Percentiles rank a stretch among this genome's conserved stretches.
phyloP scores from a whole-genome alignment of 495 filamentous ascomycete species.

The Margaritispora aquatica region DNA sequence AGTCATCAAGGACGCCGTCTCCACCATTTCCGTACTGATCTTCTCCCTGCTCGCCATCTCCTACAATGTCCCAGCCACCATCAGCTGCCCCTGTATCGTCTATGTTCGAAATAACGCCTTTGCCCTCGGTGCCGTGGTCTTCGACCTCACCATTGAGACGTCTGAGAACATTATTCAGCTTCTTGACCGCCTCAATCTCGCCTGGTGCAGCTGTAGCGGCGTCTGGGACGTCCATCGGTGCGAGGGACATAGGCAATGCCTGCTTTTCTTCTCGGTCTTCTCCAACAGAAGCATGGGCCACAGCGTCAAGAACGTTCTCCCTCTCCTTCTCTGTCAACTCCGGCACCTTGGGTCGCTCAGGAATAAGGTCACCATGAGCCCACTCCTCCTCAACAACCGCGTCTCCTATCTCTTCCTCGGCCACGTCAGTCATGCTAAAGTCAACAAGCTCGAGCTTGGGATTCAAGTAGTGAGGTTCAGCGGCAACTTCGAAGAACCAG shows the following conservation, averaged over 20 bases:
- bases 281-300: too few relatives aligned
- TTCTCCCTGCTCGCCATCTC: not conserved
- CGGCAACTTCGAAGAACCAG: constrained; percentile 38
- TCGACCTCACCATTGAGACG: not conserved
- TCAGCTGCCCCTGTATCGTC: too few relatives aligned
- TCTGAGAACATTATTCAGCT: not conserved
- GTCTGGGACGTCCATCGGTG: not conserved
- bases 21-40: not conserved
- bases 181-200: not conserved
- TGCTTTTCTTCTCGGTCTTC: too few relatives aligned
- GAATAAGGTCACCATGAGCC: too few relatives aligned
- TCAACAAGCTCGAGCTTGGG: constrained; percentile 7
- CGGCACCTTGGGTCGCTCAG: too few relatives aligned
- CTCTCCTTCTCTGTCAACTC: too few relatives aligned
- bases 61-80: not conserved
- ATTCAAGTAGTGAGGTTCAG: constrained; percentile 14
- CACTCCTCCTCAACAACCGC: too few relatives aligned
- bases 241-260: not conserved
- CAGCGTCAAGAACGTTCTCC: too few relatives aligned
- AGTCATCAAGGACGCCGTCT: not conserved
- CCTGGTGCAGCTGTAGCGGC: not conserved
- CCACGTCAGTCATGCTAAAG: too few relatives aligned
- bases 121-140: not conserved
- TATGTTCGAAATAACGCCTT: too few relatives aligned
- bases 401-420: not conserved